Base-by-base conservation (phyloP, 2,329 filamentous ascomycete species). In the Pyrenochaeta sp. region DNA sequence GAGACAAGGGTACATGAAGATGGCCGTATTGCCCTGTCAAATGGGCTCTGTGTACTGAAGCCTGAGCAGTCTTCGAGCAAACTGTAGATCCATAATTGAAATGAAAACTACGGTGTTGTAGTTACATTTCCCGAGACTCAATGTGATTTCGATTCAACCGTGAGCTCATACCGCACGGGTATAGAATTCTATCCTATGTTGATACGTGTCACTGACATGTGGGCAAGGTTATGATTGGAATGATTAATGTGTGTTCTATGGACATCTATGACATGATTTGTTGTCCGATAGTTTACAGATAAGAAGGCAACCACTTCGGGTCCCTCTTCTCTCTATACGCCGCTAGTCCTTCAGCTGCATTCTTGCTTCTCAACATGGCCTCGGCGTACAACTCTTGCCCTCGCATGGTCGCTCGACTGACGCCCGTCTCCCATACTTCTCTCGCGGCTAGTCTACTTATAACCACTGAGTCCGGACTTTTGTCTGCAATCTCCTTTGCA, bases 1-100 rank as follows among this genome's bases (percentile, higher is more conserved):
- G 76, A 80, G 72, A 80, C 79, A 2, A 66, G 77, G 43, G 78
- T 81, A 15, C 69, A 76, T 59, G 69, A 66, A 15, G 77, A 79
- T 59, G 77, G 76, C 4, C 62, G 79, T 28, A 69, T 80, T 22
- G 79, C 76, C 1, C 62, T 81, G 52, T 61, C 49, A 19, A 62
- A 62, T 50, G 59, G 59, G 1, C 55, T 64, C 34, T 52, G 32
- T 15, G 54, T 56, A 28, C 36, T 59, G 30, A 55, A 47, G 48
- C 50, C 50, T 40, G 52, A 62, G 27, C 42, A 13, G 5, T 2
- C 1, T 28, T 10, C 44, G 25, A 50, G 46, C 46, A 54, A 58
- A 36, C 30, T 61, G n/a, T 60, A 53, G 42, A 44, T 44, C 6
- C n/a, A 36, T 15, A 15, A 9, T 36, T 36, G 32, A 3, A 12